Evolutionary conservation across 2,329 filamentous ascomycete species (phyloP).

Genomic region (Cladosporium sp.): DNA sequence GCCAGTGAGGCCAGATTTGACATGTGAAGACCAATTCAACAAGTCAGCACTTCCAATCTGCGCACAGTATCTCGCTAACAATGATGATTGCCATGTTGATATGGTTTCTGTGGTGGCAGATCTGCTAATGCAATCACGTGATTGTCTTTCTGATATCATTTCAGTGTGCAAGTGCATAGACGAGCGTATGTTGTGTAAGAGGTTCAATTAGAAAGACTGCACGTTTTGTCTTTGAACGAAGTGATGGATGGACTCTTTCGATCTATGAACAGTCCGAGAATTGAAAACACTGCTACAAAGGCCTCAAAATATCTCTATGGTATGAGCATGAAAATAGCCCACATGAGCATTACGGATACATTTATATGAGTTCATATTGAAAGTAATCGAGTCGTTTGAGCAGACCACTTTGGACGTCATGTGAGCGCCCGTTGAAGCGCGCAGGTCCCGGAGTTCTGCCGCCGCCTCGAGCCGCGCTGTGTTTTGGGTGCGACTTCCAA

Average conservation of each 20-base stretch:
- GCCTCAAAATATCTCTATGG: not conserved
- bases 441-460: not conserved
- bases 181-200: not conserved
- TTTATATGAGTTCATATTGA: not conserved
- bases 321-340: not conserved
- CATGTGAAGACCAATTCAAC: too few relatives aligned
- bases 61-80: too few relatives aligned
- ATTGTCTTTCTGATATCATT: not conserved
- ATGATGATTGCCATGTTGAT: not conserved
- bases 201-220: not conserved
- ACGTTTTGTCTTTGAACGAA: not conserved
- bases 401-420: not conserved
- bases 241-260: not conserved
- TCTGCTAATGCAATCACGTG: not conserved
- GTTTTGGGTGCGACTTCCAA: slow-evolving; percentile 16
- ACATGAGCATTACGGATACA: not conserved
- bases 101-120: not conserved
- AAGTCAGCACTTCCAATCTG: not conserved
- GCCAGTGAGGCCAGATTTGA: too few relatives aligned
- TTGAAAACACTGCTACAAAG: not conserved
- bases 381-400: not conserved
- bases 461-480: slow-evolving; percentile 11
- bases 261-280: not conserved
- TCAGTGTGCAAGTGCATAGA: not conserved
- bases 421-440: not conserved